phyloP scores from a whole-genome alignment of 1,284 basidiomycete species.

The Ceratobasidium sp. region DNA sequence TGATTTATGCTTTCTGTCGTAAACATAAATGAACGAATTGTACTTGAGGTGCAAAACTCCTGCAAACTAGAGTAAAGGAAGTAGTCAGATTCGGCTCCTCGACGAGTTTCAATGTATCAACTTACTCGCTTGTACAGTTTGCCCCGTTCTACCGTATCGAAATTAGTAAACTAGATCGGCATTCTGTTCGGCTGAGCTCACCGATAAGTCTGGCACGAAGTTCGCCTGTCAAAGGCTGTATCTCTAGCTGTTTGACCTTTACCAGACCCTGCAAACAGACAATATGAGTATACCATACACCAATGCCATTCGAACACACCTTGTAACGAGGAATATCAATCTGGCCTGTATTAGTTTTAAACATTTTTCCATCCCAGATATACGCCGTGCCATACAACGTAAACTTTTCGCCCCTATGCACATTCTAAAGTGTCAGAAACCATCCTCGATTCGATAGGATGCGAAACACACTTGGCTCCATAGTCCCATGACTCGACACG shows the following conservation, averaged over 20 bases:
- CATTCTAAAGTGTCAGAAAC: not conserved
- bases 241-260: not conserved
- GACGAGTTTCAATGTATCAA: not conserved
- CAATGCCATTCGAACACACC: not conserved
- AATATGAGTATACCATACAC: not conserved
- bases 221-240: not conserved
- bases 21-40: slow-evolving; percentile 3
- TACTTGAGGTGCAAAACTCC: slow-evolving; percentile 9
- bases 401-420: slow-evolving; percentile 6
- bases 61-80: not conserved
- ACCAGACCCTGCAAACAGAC: not conserved
- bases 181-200: not conserved
- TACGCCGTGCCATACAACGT: not conserved
- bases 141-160: not conserved
- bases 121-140: slow-evolving; percentile 1
- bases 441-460: not conserved
- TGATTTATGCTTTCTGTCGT: not conserved
- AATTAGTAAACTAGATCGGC: not conserved
- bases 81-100: not conserved
- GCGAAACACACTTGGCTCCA: not conserved
- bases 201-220: not conserved
- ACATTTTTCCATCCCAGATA: slow-evolving; percentile 14
- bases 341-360: not conserved
- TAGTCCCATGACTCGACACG: slow-evolving; percentile 17
- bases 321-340: slow-evolving; percentile 2